phyloP scores from a whole-genome alignment of 805 yeast species.

The Hemisphaericaspora nanyangensis region DNA sequence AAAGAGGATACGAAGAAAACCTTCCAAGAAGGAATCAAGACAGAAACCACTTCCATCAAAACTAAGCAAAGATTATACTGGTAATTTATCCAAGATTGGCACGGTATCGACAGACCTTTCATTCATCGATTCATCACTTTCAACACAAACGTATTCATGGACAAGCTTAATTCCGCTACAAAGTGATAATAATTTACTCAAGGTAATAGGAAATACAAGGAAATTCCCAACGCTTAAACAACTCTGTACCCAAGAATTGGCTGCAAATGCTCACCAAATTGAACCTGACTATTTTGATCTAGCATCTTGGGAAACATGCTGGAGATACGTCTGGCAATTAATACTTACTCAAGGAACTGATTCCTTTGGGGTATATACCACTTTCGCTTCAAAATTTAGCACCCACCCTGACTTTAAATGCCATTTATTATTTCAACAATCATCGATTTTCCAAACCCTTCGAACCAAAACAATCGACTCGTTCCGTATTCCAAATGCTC shows the following conservation, averaged over 20 bases:
- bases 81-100: neutral
- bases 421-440: no score
- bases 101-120: slow-evolving; percentile 6
- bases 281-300: slow-evolving; percentile 15
- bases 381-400: slow-evolving; percentile 23
- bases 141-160: slow-evolving; percentile 15
- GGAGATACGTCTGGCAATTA: slow-evolving; percentile 30
- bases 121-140: slow-evolving; percentile 9
- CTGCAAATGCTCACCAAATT: slow-evolving; percentile 22
- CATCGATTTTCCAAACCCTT: no score
- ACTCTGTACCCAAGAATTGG: slow-evolving; percentile 26
- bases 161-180: slow-evolving; percentile 9
- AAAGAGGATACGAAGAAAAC: neutral
- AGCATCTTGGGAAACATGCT: slow-evolving; percentile 24
- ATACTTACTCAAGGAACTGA: slow-evolving; percentile 24
- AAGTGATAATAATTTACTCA: neutral
- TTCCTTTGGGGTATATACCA: slow-evolving; percentile 22
- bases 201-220: neutral
- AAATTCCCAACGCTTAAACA: slow-evolving; percentile 15
- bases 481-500: slow-evolving; percentile 10
- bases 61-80: no score
- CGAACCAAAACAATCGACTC: slow-evolving; percentile 10
- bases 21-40: neutral
- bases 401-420: slow-evolving; percentile 18
- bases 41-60: neutral